A percentile compares a stretch with the other conserved stretches of the same genome.
Conservation (phyloP, 2,329 filamentous ascomycete genomes). For the Alternaria brassicae region DNA sequence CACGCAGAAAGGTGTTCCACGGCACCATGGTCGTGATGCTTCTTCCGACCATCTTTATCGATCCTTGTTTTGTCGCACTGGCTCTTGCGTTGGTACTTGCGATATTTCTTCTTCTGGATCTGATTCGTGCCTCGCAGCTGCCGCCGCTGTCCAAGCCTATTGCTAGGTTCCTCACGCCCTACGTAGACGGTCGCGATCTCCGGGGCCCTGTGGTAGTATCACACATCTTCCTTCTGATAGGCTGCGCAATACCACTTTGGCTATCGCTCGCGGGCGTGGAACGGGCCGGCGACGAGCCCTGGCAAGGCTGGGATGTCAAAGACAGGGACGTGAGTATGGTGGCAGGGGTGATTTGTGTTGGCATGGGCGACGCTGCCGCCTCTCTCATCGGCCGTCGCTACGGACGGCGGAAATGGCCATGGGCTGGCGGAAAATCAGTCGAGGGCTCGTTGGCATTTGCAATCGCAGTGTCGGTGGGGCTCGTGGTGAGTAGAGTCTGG, state of each 20-base stretch:
- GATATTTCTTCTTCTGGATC: conserved; percentile 85
- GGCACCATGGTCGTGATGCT: conserved; percentile 99
- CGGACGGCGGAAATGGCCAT: conserved; percentile 90
- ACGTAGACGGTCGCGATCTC: conserved; percentile 92
- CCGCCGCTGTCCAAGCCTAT: conserved; percentile 87
- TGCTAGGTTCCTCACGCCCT: conserved; percentile 86
- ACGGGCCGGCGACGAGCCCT: conserved; percentile 62
- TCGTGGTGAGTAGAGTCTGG: conserved; percentile 76
- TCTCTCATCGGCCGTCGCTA: conserved; percentile 87
- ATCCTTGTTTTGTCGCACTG: conserved; percentile 82
- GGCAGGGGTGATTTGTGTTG: conserved; percentile 90
- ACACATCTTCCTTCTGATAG: conserved; percentile 93
- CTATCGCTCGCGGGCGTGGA: conserved; percentile 76
- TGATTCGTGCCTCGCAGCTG: conserved; percentile 88
- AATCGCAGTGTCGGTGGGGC: conserved; percentile 75
- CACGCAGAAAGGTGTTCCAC: conserved; percentile 94
- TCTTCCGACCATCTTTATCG: conserved; percentile 82
- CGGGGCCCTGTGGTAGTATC: conserved; percentile 93
- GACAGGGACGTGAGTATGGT: conserved; percentile 85
- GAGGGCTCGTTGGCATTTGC: conserved; percentile 87
- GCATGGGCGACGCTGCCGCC: conserved; percentile 92
- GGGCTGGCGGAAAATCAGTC: conserved; percentile 94
- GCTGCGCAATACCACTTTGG: conserved; percentile 95
- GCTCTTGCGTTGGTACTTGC: conserved; percentile 81
- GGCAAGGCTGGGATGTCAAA: conserved; percentile 75